These are phyloP conservation scores for Paraphoma sp. DNA, from an alignment of 2,329 filamentous ascomycete species.

Conservation along the genomic window DNA sequence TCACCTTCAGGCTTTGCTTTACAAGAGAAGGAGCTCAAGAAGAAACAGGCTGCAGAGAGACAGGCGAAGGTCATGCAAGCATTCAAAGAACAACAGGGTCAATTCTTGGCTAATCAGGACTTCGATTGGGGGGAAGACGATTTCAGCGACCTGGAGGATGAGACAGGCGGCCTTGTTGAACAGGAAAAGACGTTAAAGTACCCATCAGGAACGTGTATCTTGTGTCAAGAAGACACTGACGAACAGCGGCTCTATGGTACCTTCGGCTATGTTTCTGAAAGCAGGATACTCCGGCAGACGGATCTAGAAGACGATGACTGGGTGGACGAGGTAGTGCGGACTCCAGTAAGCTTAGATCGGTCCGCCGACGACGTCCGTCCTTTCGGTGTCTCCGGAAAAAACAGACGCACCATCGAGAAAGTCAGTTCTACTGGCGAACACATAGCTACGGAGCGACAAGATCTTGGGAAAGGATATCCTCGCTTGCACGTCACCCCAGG, in stretches of 20 bases:
- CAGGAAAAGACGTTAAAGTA: conserved; percentile 85
- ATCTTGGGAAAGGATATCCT: conserved; percentile 88
- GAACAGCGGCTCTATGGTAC: conserved; percentile 90
- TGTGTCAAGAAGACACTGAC: conserved; percentile 95
- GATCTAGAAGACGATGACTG: conserved; percentile 82
- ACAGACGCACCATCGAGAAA: conserved; percentile 78
- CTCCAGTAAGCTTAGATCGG: conserved; percentile 81
- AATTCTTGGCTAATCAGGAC: conserved; percentile 87
- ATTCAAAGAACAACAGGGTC: conserved; percentile 97
- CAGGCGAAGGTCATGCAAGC: conserved; percentile 97
- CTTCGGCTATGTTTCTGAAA: conserved; percentile 88
- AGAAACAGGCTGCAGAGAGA: conserved; percentile 85
- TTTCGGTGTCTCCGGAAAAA: conserved; percentile 89
- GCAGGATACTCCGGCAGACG: conserved; percentile 84
- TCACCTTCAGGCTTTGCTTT: conserved; percentile 73
- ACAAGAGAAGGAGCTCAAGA: conserved; percentile 80
- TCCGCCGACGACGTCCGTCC: conserved; percentile 84
- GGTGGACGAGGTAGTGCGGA: conserved; percentile 80
- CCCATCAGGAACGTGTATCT: conserved; percentile 88
- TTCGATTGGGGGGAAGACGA: conserved; percentile 89
- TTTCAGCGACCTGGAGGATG: conserved; percentile 75
- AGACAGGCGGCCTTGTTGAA: conserved; percentile 62
- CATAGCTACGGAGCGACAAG: conserved; percentile 77
- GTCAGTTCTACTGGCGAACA: conserved; percentile 74
- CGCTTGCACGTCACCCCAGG: conserved; percentile 70